Percentiles rank a stretch among this genome's conserved stretches.
phyloP scores from a whole-genome alignment of 2,329 filamentous ascomycete genomes.

The Xylariaceae sp. region DNA sequence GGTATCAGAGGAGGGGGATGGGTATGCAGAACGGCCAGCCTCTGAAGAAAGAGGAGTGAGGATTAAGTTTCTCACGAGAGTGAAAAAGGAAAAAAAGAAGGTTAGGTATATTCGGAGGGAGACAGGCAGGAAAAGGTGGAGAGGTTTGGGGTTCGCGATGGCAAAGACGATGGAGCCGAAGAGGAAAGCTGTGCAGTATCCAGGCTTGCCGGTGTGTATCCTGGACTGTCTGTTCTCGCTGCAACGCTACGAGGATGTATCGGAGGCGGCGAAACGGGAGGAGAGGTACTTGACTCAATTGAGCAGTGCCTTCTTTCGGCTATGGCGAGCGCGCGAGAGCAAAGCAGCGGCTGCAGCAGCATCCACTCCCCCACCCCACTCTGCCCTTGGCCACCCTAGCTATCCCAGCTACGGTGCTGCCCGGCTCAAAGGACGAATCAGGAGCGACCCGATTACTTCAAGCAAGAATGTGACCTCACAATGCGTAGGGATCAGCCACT shows the following conservation, averaged over 20 bases:
- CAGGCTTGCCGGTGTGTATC: too few relatives aligned
- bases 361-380: slow-evolving; percentile 1
- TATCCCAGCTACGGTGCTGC: slow-evolving; percentile 7
- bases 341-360: too few relatives aligned
- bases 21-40: slow-evolving; percentile 24
- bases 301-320: too few relatives aligned
- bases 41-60: slow-evolving; percentile 26
- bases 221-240: too few relatives aligned
- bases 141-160: slow-evolving; percentile 31
- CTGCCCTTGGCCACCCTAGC: slow-evolving; percentile 1
- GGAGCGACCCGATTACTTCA: slow-evolving; percentile 23
- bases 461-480: slow-evolving; percentile 24
- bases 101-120: slow-evolving; percentile 9
- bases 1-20: slow-evolving; percentile 23
- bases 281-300: slow-evolving; percentile 7
- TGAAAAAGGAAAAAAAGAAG: slow-evolving; percentile 10
- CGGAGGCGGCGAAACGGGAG: too few relatives aligned
- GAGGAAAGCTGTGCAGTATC: slow-evolving; percentile 10
- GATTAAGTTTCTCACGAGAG: slow-evolving; percentile 11
- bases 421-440: slow-evolving; percentile 31
- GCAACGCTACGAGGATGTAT: too few relatives aligned
- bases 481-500: not conserved
- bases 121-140: slow-evolving; percentile 30
- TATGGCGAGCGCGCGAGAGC: slow-evolving; percentile 17
- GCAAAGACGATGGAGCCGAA: slow-evolving; percentile 23